Conservation (phyloP, 2,329 filamentous ascomycete species). For the Pyrenophora graminea region DNA sequence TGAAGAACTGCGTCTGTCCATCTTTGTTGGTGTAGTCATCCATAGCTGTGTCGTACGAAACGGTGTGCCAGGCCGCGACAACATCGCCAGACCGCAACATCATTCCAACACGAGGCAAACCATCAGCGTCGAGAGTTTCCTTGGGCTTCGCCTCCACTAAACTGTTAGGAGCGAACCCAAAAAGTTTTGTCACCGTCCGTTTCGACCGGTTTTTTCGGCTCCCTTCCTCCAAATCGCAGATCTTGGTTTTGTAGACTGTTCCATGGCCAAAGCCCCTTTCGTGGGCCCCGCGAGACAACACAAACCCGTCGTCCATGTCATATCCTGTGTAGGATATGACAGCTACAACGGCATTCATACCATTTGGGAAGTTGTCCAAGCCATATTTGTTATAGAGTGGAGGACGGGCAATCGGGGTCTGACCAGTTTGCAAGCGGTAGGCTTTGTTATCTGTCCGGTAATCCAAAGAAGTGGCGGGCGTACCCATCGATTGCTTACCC, state of each 20-base stretch:
- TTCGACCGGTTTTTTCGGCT: conserved; percentile 65
- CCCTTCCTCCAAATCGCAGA: conserved; percentile 83
- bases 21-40: conserved; percentile 84
- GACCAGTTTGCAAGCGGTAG: conserved; percentile 91
- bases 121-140: conserved; percentile 80
- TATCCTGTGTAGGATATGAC: conserved; percentile 99
- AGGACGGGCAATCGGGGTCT: conserved; percentile 89
- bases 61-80: conserved; percentile 87
- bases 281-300: conserved; percentile 95
- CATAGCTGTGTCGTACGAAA: conserved; percentile 72
- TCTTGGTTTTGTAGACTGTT: conserved; percentile 97
- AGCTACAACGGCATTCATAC: conserved; percentile 91
- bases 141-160: conserved; percentile 72
- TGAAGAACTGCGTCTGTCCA: conserved; percentile 82
- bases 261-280: conserved; percentile 95
- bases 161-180: conserved; percentile 84
- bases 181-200: conserved; percentile 77
- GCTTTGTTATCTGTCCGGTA: conserved; percentile 97
- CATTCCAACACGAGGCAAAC: conserved; percentile 78
- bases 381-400: conserved; percentile 95
- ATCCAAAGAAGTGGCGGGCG: conserved; percentile 79
- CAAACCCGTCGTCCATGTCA: conserved; percentile 99
- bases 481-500: conserved; percentile 99
- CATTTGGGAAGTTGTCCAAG: conserved; percentile 97
- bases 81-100: conserved; percentile 79